Base-by-base conservation (phyloP, 192 early-diverging fungal genomes). In the Dissophora globulifera region DNA sequence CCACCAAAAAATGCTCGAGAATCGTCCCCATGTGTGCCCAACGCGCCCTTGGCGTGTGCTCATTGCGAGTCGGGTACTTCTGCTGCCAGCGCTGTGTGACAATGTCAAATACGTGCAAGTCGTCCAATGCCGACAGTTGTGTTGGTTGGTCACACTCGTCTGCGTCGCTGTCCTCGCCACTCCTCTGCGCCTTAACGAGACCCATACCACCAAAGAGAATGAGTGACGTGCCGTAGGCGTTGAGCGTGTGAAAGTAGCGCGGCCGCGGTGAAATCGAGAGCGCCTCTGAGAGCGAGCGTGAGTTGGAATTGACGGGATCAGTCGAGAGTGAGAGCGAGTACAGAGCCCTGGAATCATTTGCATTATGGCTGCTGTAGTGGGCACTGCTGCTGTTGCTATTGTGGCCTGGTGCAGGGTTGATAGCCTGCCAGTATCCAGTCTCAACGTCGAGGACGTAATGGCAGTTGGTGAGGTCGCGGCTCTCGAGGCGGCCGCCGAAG, bases 161-260 rank as follows among this genome's bases (percentile, higher is more conserved):
- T n/a, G n/a, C 66, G 48, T 65, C 71, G 45, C 71, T 75, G 50
- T 74, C 70, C 20, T 74, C 48, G 22, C 53, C 45, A 38, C 27
- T 16, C 23, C 3, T 45, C n/a, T 38, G 22, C 4, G n/a, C 35
- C 42, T 29, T 48, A 5, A 31, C 9, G 2, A 19, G 22, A 0
- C 62, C 71, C 71, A 76, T 76, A 20, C 71, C 71, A 35, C 71
- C 71, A 67, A 76, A 76, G 38, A 76, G 56, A 51, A 76, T 76
- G 11, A 76, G 20, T 0, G 62, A 76, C 0, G 71, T 76, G 4
- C 71, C 71, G 20, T 61, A 76, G 9, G 71, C 71, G 35, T 67
- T 76, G 26, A 76, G 50, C 15, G 71, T 76, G 50, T 76, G 71
- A 26, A 76, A 76, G 51, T 76, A 76, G 10, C 71, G 71, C 16